These are phyloP conservation scores for Fusarium torulosum DNA, from an alignment of 2,329 filamentous ascomycete genomes.

Conservation along the genomic window DNA sequence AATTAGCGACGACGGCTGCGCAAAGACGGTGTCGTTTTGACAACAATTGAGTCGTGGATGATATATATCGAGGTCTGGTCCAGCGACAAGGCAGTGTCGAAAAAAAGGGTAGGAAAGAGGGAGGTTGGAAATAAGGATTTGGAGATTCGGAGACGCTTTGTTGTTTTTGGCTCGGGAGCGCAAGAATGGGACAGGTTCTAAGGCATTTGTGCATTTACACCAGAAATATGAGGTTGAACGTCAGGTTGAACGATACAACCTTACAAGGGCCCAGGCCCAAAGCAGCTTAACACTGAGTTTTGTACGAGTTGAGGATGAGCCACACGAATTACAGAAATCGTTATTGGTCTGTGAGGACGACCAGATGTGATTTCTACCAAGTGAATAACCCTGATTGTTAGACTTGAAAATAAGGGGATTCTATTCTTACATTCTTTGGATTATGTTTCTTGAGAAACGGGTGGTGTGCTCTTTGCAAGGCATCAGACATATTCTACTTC, in stretches of 20 bases:
- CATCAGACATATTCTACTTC: neutral
- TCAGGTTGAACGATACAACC: conserved; percentile 33
- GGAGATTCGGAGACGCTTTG: conserved; percentile 37
- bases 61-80: neutral
- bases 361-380: neutral
- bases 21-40: neutral
- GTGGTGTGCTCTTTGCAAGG: neutral
- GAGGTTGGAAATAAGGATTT: conserved; percentile 23
- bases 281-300: conserved; percentile 42
- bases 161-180: conserved; percentile 30
- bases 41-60: conserved; percentile 14
- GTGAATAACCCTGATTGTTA: conserved; percentile 2
- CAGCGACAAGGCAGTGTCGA: conserved; percentile 5
- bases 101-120: conserved; percentile 15
- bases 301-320: neutral
- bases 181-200: conserved; percentile 21
- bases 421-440: neutral
- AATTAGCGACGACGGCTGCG: neutral
- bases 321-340: conserved; percentile 18
- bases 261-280: conserved; percentile 42
- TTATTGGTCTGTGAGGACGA: conserved; percentile 26
- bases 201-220: conserved; percentile 51
- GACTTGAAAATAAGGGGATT: neutral
- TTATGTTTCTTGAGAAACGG: neutral
- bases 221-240: conserved; percentile 50